These are phyloP conservation scores for Hagleromyces aurorensis DNA, from an alignment of 805 yeast genomes.

Conservation along the genomic window DNA sequence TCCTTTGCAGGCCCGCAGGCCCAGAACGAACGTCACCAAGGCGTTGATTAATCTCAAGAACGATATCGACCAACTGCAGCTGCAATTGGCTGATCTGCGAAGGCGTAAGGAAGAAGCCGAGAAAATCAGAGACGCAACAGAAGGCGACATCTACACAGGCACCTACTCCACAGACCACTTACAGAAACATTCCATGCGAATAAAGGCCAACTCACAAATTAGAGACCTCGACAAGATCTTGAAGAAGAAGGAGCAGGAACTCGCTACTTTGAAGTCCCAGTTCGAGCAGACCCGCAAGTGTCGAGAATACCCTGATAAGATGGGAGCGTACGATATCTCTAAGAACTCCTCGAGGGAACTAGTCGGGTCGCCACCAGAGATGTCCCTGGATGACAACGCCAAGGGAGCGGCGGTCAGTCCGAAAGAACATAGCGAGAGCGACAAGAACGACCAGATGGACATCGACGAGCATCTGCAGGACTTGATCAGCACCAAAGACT, in stretches of 20 bases:
- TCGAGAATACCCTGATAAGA: conserved; percentile 2
- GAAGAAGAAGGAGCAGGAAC: conserved; percentile 23
- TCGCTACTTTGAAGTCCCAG: conserved; percentile 18
- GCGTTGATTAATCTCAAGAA: conserved; percentile 15
- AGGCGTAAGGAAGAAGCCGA: conserved; percentile 23
- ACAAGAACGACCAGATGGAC: not conserved
- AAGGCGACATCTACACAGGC: conserved; percentile 28
- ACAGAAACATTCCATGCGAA: conserved; percentile 29
- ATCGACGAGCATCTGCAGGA: not conserved
- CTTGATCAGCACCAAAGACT: not conserved
- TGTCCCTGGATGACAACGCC: conserved; percentile 1
- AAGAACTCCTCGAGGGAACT: too few species aligned
- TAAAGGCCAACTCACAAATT: conserved; percentile 28
- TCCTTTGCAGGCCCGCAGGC: conserved; percentile 20
- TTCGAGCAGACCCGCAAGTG: conserved; percentile 14
- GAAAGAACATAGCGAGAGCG: conserved; percentile 1
- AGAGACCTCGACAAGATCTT: conserved; percentile 27
- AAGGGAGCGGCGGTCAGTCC: conserved; percentile 3
- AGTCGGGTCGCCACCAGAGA: too few species aligned
- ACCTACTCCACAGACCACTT: conserved; percentile 31
- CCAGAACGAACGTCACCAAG: conserved; percentile 20
- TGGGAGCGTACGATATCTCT: too few species aligned
- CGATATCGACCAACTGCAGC: conserved; percentile 20
- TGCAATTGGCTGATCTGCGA: conserved; percentile 14
- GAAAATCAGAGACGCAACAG: conserved; percentile 21